Evolutionary conservation across 768 basidiomycete species (phyloP).

Genomic region (Termitomyces sp.): DNA sequence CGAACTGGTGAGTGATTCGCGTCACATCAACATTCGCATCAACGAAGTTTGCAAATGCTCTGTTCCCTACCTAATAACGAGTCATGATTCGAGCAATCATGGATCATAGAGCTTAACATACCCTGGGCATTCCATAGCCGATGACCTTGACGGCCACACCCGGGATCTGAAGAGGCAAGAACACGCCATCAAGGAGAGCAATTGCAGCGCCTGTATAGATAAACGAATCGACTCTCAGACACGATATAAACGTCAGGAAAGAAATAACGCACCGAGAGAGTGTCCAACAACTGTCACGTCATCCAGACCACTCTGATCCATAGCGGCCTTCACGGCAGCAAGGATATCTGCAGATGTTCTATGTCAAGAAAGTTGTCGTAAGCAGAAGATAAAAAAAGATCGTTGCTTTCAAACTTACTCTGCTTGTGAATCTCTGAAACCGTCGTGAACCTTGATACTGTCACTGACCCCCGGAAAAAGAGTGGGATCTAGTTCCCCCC

Average conservation of each 20-base stretch:
- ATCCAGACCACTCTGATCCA: slow-evolving; percentile 30
- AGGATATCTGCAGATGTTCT: slow-evolving; percentile 39
- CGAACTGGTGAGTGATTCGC: slow-evolving; percentile 11
- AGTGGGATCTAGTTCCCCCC: slow-evolving; percentile 27
- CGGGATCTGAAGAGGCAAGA: slow-evolving; percentile 48
- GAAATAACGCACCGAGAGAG: slow-evolving; percentile 24
- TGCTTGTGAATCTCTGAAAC: slow-evolving; percentile 44
- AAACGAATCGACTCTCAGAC: background rate
- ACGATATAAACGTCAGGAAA: background rate
- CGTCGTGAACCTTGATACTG: slow-evolving; percentile 42
- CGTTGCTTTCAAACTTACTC: slow-evolving; percentile 24
- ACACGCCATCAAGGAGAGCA: slow-evolving; percentile 47
- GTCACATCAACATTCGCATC: slow-evolving; percentile 20
- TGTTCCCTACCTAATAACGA: slow-evolving; percentile 30
- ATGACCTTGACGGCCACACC: slow-evolving; percentile 32
- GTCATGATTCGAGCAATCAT: background rate
- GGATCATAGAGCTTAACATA: slow-evolving; percentile 17
- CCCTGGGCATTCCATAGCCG: slow-evolving; percentile 42
- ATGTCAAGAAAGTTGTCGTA: slow-evolving; percentile 31
- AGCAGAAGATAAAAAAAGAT: background rate
- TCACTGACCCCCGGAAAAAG: slow-evolving; percentile 49
- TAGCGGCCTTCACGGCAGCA: slow-evolving; percentile 39
- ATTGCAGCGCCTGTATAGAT: slow-evolving; percentile 31
- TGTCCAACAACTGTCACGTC: slow-evolving; percentile 43
- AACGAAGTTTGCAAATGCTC: slow-evolving; percentile 25